Percentiles rank a stretch among this genome's conserved stretches.
phyloP scores from a whole-genome alignment of 2,329 filamentous ascomycete genomes.

The Xylariaceae sp. region DNA sequence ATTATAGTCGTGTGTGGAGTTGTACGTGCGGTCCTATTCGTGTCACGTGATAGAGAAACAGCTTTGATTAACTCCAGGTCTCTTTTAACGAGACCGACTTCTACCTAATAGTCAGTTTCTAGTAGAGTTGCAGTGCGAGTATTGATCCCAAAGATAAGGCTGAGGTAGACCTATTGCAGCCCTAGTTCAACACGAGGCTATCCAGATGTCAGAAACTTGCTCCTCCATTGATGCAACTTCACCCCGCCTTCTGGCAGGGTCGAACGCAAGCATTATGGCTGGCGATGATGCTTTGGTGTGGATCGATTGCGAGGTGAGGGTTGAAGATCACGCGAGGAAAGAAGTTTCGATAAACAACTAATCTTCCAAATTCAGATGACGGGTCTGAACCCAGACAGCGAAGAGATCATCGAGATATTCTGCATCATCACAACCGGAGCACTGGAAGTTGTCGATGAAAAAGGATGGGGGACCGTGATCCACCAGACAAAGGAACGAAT shows the following conservation, averaged over 20 bases:
- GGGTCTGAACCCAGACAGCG: slow-evolving; percentile 76
- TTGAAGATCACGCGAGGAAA: not conserved
- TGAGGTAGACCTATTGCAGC: too few relatives aligned
- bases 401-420: slow-evolving; percentile 89
- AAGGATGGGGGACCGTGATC: slow-evolving; percentile 81
- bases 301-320: slow-evolving; percentile 54
- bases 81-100: too few relatives aligned
- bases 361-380: slow-evolving; percentile 74
- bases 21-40: too few relatives aligned
- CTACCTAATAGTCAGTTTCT: too few relatives aligned
- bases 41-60: too few relatives aligned
- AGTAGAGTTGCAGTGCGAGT: too few relatives aligned
- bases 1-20: too few relatives aligned
- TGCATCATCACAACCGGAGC: slow-evolving; percentile 87
- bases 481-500: slow-evolving; percentile 74
- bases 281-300: slow-evolving; percentile 30
- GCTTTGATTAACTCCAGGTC: too few relatives aligned
- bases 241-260: slow-evolving; percentile 3
- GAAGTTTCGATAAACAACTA: not conserved
- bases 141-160: too few relatives aligned
- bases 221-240: slow-evolving; percentile 11
- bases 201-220: not conserved
- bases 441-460: slow-evolving; percentile 74
- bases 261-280: slow-evolving; percentile 13
- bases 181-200: too few relatives aligned